Percentiles rank a stretch among this genome's conserved stretches.
These are phyloP conservation scores for Noccaea caerulescens DNA, from an alignment of 345 rosid species.

Conservation along the genomic window DNA sequence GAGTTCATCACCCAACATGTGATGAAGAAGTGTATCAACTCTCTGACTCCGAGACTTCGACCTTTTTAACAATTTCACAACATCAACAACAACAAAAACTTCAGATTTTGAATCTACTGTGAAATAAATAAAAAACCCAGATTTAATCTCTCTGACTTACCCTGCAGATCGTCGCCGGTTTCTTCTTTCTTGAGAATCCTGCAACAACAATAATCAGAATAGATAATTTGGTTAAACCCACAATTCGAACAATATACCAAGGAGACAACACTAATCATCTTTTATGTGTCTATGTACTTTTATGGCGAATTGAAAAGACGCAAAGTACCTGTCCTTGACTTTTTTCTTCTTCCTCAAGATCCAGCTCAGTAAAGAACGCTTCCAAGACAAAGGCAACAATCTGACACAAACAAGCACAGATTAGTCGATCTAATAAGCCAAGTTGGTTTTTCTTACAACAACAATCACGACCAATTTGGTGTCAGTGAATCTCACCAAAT, in stretches of 20 bases:
- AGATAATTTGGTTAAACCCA: background rate
- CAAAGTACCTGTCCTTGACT: constrained; percentile 58
- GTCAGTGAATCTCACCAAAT: constrained; percentile 68
- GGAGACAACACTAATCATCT: background rate
- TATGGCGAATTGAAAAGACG: background rate
- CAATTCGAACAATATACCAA: background rate
- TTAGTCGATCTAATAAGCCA: background rate
- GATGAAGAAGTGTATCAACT: constrained; percentile 90
- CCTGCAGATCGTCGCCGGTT: constrained; percentile 57
- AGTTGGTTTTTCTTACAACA: constrained; percentile 5
- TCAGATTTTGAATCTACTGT: constrained; percentile 11
- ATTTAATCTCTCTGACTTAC: constrained; percentile 50
- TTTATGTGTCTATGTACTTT: too few species aligned
- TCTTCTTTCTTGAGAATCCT: constrained; percentile 58
- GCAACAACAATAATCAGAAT: constrained; percentile 16
- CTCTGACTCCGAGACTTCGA: constrained; percentile 86
- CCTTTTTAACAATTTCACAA: constrained; percentile 51
- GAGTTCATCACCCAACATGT: constrained; percentile 67
- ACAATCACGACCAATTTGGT: background rate
- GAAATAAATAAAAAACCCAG: background rate
- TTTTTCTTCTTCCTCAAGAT: constrained; percentile 69
- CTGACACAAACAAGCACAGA: constrained; percentile 49
- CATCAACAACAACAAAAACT: constrained; percentile 19
- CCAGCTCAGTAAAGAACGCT: constrained; percentile 95
- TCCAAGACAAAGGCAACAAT: constrained; percentile 97